Base-by-base conservation (phyloP, 2,329 filamentous ascomycete genomes). In the Microdochium paspali region DNA sequence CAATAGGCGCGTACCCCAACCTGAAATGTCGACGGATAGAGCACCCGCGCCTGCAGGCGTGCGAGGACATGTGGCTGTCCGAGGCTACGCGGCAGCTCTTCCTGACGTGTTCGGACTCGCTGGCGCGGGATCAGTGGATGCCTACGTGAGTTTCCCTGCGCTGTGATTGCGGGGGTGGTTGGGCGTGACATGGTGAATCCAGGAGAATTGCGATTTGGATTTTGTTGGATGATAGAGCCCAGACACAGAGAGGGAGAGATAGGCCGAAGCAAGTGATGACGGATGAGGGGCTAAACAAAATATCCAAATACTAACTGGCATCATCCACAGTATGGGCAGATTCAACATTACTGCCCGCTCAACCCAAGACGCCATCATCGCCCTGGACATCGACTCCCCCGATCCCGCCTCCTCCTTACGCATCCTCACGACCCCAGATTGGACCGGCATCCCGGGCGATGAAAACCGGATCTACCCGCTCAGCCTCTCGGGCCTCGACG, bases 21-120 rank as follows among this genome's bases (percentile, higher is more conserved):
- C n/a, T n/a, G n/a, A 50, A 50, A 10, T 63, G 60, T 44, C 60
- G 54, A 2, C 54, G 60, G 24, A 56, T 63, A 13, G 44, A 56
- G 18, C 44, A 63, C 39, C 49, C 53, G n/a, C 49, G 48, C 20
- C 49, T 63, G 21, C 53, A 60, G 35, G 56, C 55, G 3, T 64
- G 60, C 51, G 61, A 63, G 51, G 61, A 64, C 39, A 60, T 63
- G 58, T 63, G 58, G 59, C 45, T 63, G 1, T 61, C 57, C 13
- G 58, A 61, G 45, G 25, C 50, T 20, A 60, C 57, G n/a, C 52
- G 60, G 12, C 53, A 58, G 40, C 49, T 63, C 10, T 64, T 61
- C 45, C 55, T 63, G 5, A 59, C 58, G 9, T 64, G 61, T 50
- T 59, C 58, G 1, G 56, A 60, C 9, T 24, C 54, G 2, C 26